Conservation (phyloP, 306 rosid species). For the Benincasa hispida region DNA sequence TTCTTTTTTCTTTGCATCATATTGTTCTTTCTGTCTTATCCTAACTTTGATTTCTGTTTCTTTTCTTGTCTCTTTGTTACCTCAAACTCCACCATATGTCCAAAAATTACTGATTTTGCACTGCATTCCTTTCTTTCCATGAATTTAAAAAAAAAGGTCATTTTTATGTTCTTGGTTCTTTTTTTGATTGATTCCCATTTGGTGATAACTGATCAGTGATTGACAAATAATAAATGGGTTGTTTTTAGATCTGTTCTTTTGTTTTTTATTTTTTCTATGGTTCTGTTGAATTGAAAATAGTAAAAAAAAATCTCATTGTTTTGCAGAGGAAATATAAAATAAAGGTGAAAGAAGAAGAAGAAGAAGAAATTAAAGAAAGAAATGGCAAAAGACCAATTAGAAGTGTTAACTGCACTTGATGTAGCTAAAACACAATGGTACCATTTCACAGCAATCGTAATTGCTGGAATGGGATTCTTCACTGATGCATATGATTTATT, state of each 20-base stretch:
- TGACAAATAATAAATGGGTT: neutral
- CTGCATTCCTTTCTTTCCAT: neutral
- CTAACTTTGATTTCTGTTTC: neutral
- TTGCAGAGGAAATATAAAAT: neutral
- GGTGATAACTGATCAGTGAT: neutral
- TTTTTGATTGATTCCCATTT: neutral
- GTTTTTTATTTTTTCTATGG: neutral
- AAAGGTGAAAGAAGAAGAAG: neutral
- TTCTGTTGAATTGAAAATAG: no score
- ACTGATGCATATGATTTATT: conserved; percentile 77
- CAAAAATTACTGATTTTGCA: neutral
- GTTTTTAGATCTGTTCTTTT: neutral
- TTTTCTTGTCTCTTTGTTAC: neutral
- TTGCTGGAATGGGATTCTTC: conserved; percentile 86
- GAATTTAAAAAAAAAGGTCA: neutral
- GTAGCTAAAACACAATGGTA: conserved; percentile 68
- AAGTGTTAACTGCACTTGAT: conserved; percentile 59
- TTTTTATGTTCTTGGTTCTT: neutral
- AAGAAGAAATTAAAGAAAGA: neutral
- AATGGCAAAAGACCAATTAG: conserved; percentile 38
- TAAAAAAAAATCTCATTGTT: neutral
- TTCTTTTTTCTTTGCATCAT: no score
- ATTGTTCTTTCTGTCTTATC: neutral
- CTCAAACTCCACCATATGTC: neutral
- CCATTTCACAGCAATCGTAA: conserved; percentile 57